Percentiles rank a stretch among this genome's conserved stretches.
These are phyloP conservation scores for Cardamine resedifolia DNA, from an alignment of 345 rosid species.

Conservation along the genomic window DNA sequence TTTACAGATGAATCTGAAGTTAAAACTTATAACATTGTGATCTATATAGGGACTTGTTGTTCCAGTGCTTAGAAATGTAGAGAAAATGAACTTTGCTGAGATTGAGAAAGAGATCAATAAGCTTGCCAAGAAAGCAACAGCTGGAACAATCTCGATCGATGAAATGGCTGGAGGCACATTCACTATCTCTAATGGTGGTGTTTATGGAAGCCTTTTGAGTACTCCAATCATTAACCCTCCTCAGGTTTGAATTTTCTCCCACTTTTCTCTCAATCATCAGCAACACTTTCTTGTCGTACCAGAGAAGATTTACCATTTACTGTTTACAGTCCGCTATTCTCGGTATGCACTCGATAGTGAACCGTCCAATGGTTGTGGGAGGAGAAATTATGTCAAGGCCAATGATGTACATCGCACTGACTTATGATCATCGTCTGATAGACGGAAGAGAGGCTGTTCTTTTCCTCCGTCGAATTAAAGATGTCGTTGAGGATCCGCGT, in stretches of 20 bases:
- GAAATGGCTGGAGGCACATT: neutral
- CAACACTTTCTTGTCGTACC: neutral
- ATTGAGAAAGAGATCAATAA: neutral
- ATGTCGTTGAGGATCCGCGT: slow-evolving; percentile 83
- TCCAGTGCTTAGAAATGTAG: slow-evolving; percentile 74
- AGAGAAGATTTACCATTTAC: neutral
- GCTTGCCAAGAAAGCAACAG: neutral
- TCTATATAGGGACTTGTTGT: slow-evolving; percentile 77
- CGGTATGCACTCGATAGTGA: neutral
- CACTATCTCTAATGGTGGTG: neutral
- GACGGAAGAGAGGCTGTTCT: slow-evolving; percentile 92
- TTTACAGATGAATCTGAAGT: neutral
- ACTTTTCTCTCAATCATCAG: neutral
- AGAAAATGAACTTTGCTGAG: slow-evolving; percentile 54
- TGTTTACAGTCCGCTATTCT: neutral
- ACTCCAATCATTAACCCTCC: neutral
- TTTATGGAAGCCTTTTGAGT: neutral
- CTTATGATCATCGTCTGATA: slow-evolving; percentile 41
- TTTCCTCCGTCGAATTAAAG: slow-evolving; percentile 80
- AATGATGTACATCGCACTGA: neutral
- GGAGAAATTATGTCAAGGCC: neutral
- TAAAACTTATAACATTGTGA: neutral
- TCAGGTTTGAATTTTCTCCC: neutral
- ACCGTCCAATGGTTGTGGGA: neutral
- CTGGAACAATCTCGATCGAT: neutral